Evolutionary conservation across 345 rosid genomes (phyloP).

Genomic region (Arabidopsis suecica): DNA sequence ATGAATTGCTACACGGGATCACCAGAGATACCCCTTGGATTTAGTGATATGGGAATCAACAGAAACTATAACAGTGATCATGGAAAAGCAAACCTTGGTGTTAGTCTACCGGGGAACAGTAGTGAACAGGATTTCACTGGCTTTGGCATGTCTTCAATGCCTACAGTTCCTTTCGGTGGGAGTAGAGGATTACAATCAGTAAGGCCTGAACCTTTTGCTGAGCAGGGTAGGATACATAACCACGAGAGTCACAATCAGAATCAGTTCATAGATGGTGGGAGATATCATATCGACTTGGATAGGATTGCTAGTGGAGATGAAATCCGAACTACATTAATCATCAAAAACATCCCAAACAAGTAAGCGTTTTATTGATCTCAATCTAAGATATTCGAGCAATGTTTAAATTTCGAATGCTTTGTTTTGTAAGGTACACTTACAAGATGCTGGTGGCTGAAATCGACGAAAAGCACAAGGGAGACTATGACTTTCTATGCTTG

Average conservation of each 20-base stretch:
- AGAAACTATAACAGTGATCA: constrained; percentile 56
- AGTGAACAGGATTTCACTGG: constrained; percentile 60
- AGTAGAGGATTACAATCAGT: constrained; percentile 56
- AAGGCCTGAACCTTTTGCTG: constrained; percentile 57
- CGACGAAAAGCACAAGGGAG: constrained; percentile 82
- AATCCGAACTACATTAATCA: constrained; percentile 86
- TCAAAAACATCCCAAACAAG: constrained; percentile 97
- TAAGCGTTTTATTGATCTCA: constrained; percentile 45
- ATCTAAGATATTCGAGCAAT: not conserved
- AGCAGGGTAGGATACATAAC: constrained; percentile 54
- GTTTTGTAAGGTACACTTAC: constrained; percentile 76
- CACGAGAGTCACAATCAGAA: constrained; percentile 51
- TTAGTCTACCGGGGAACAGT: constrained; percentile 51
- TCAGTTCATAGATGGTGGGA: constrained; percentile 66
- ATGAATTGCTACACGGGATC: constrained; percentile 62
- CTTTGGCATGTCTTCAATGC: constrained; percentile 62
- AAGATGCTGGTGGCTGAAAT: constrained; percentile 95
- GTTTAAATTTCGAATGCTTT: constrained; percentile 30
- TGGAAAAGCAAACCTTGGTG: constrained; percentile 50
- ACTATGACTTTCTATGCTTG: constrained; percentile 90
- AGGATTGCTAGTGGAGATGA: constrained; percentile 74
- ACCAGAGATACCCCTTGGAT: constrained; percentile 56
- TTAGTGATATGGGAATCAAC: constrained; percentile 56
- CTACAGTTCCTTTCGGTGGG: constrained; percentile 54
- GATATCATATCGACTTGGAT: constrained; percentile 83